Conservation (phyloP, 495 filamentous ascomycete genomes). For the Schizothecium vesticola region DNA sequence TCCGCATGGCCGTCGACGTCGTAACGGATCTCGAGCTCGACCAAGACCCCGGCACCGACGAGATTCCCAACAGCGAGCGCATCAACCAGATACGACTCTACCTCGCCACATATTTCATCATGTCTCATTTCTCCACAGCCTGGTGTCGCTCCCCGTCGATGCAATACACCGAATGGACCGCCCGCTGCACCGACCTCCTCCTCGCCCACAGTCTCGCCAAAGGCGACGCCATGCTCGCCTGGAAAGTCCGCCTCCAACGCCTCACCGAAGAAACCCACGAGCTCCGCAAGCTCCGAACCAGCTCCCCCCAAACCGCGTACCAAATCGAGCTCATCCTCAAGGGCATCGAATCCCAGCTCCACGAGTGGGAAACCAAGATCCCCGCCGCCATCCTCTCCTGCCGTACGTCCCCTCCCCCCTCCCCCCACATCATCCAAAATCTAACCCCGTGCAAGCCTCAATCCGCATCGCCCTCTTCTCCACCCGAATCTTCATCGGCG, state of each 20-base stretch:
- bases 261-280: conserved; percentile 35
- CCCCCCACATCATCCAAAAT: background rate
- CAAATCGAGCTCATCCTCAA: conserved; percentile 36
- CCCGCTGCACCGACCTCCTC: conserved; percentile 31
- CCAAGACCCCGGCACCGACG: conserved; percentile 24
- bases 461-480: conserved; percentile 30
- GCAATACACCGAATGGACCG: conserved; percentile 29
- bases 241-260: conserved; percentile 37
- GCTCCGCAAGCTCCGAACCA: conserved; percentile 20
- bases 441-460: conserved; percentile 16
- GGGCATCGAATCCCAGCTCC: conserved; percentile 39
- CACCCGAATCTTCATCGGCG: conserved; percentile 33
- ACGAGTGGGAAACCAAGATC: conserved; percentile 35
- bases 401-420: conserved; percentile 4
- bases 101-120: conserved; percentile 33
- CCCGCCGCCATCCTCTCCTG: conserved; percentile 19
- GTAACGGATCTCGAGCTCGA: conserved; percentile 39
- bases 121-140: conserved; percentile 32
- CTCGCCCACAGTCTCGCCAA: conserved; percentile 24
- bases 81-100: conserved; percentile 37
- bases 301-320: conserved; percentile 26
- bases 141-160: conserved; percentile 29
- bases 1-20: conserved; percentile 45
- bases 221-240: conserved; percentile 36
- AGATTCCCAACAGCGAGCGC: conserved; percentile 12